Percentiles rank a stretch among this genome's conserved stretches.
phyloP scores from a whole-genome alignment of 2,329 filamentous ascomycete species.

The Penicillium sp. region DNA sequence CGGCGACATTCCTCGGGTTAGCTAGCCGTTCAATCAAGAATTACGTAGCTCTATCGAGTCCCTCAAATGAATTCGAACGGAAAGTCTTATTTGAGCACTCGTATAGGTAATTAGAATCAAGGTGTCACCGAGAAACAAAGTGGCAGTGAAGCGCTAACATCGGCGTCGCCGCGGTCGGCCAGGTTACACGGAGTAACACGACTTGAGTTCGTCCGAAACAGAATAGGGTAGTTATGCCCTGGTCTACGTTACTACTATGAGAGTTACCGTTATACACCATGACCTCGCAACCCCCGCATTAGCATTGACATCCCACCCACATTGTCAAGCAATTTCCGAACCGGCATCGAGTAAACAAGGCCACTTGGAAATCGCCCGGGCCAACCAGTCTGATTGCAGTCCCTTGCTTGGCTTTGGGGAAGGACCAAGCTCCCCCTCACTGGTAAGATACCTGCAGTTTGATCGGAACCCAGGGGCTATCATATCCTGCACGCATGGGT shows the following conservation, averaged over 20 bases:
- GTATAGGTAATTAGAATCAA: background rate
- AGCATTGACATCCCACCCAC: background rate
- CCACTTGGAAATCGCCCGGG: conserved; percentile 1
- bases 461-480: background rate
- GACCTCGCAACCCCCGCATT: background rate
- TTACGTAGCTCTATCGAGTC: background rate
- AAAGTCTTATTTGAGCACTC: background rate
- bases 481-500: conserved; percentile 1
- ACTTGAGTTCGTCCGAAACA: background rate
- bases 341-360: background rate
- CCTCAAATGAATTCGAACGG: background rate
- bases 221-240: background rate
- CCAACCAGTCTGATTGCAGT: background rate
- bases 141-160: background rate
- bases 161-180: background rate
- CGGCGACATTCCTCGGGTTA: background rate
- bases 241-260: background rate
- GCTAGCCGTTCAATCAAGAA: background rate
- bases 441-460: conserved; percentile 1
- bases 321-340: background rate
- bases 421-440: background rate
- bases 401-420: background rate
- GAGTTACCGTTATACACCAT: background rate
- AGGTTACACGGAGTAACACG: background rate
- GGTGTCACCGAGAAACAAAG: background rate